Evolutionary conservation across 352 stramenopile genomes (phyloP), one percentile per base, ranked within the genome.

Genomic region (Pythium rishiriense): DNA sequence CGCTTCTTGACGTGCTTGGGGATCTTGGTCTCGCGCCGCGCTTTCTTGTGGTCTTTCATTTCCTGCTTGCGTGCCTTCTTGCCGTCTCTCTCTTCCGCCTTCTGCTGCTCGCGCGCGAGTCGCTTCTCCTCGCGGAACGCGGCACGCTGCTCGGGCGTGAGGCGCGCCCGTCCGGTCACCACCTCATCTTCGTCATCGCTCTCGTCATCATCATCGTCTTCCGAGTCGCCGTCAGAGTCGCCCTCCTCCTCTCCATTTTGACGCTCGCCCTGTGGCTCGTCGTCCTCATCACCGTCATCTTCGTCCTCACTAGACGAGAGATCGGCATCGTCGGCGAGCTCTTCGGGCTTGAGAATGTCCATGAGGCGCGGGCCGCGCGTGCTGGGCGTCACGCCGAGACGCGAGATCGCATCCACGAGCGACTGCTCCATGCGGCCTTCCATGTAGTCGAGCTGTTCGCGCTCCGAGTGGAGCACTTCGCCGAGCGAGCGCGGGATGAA

Each of bases 1-100:
- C 91, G 87, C 74, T 99, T 98, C 86, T 99, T 99, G 54, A 99
- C 80, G 71, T 99, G 97, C 80, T 99, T 99, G 45, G 98, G 98
- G 59, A 99, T 98, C 72, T 99, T 99, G 26, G 76, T 97, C 76
- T 97, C 87, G 21, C 97, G 88, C 66, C 98, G 97, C 65, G 93
- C 81, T 51, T 91, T 93, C 58, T 97, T 95, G 49, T 92, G 83
- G 53, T 98, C 93, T 70, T 99, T 99, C 0, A 96, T 85, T 55
- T 88, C 76, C 65, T 98, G 97, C 71, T 99, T 99, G 62, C 98
- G 97, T n/a, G 85, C 83, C 77, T 98, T 98, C 53, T 93, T 93
- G 45, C 78, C 85, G 22, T 70, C 22, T 53, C 91, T 91, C 25
- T 90, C 82, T 17, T 83, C 56, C 15, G 73, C 70, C 26, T 78